These are phyloP conservation scores for Chaetothyriales sp. DNA, from an alignment of 2,329 filamentous ascomycete species.

Conservation along the genomic window DNA sequence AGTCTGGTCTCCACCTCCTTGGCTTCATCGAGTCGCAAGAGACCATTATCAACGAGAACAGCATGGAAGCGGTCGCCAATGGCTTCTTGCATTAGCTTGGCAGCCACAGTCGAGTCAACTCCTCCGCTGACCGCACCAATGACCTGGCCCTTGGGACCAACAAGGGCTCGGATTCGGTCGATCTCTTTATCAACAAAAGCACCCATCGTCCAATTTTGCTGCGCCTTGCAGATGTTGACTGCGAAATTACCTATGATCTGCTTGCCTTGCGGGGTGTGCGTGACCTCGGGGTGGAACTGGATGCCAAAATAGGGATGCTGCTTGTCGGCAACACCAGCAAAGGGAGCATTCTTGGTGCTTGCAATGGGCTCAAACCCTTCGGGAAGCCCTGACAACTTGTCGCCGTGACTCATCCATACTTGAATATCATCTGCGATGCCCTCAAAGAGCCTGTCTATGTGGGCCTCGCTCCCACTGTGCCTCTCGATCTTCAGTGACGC, in stretches of 20 bases:
- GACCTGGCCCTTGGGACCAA: constrained; percentile 70
- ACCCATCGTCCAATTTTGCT: constrained; percentile 69
- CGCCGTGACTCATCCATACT: constrained; percentile 77
- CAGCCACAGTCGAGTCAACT: constrained; percentile 78
- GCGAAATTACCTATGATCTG: constrained; percentile 69
- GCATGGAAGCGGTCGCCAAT: constrained; percentile 77
- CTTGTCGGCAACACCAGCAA: constrained; percentile 53
- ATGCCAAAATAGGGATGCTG: constrained; percentile 56
- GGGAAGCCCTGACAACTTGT: constrained; percentile 66
- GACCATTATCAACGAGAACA: constrained; percentile 70
- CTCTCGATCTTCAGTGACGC: constrained; percentile 48
- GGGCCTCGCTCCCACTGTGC: constrained; percentile 38
- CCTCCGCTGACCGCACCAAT: constrained; percentile 68
- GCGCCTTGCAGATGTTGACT: constrained; percentile 63
- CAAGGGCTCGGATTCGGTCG: constrained; percentile 59
- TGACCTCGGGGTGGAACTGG: constrained; percentile 83
- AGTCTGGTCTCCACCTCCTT: constrained; percentile 67
- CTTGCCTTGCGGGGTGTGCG: constrained; percentile 53
- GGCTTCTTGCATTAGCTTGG: constrained; percentile 70
- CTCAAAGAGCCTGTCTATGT: constrained; percentile 65
- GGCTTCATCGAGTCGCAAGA: constrained; percentile 76
- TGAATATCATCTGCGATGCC: constrained; percentile 56
- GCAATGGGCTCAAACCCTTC: constrained; percentile 59
- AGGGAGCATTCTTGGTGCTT: constrained; percentile 59
- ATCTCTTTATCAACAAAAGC: constrained; percentile 74